Conservation (phyloP, 106 monocot species). For the Vanilla planifolia region DNA sequence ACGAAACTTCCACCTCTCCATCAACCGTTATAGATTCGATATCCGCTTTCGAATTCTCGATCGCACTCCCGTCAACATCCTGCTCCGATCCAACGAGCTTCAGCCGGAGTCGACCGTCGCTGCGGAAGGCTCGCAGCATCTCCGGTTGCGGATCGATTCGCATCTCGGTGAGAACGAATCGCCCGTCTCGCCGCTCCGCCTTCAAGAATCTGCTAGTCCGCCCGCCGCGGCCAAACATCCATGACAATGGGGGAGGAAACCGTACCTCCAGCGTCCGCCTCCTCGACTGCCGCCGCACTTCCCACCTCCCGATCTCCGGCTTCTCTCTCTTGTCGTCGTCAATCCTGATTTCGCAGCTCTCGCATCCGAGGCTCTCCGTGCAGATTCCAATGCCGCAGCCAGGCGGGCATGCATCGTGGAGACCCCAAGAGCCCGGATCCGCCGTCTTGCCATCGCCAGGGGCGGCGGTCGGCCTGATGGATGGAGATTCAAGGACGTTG, state of each 20-base stretch:
- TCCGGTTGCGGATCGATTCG: slow-evolving; percentile 40
- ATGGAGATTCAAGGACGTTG: slow-evolving; percentile 1
- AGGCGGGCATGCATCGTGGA: slow-evolving; percentile 13
- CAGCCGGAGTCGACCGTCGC: slow-evolving; percentile 38
- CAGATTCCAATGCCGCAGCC: slow-evolving; percentile 12
- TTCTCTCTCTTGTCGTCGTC: background rate
- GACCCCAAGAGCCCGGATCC: slow-evolving; percentile 20
- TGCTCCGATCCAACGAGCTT: slow-evolving; percentile 9
- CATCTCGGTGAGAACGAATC: slow-evolving; percentile 31
- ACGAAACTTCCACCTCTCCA: background rate
- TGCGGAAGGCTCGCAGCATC: slow-evolving; percentile 40
- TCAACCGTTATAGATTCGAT: background rate
- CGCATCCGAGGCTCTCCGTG: slow-evolving; percentile 19
- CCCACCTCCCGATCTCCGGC: background rate
- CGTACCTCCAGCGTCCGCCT: no score
- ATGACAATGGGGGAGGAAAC: slow-evolving; percentile 40
- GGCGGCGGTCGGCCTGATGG: background rate
- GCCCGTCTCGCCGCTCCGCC: slow-evolving; percentile 26
- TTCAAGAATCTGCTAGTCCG: slow-evolving; percentile 26
- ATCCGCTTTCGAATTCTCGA: background rate
- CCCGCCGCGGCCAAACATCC: slow-evolving; percentile 11
- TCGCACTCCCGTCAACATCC: background rate
- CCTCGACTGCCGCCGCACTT: background rate
- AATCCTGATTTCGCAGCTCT: slow-evolving; percentile 15
- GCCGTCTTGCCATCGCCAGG: background rate